phyloP scores from a whole-genome alignment of 371 early-diverging fungal genomes.

The Ecytonucleospora hepatopenaei region DNA sequence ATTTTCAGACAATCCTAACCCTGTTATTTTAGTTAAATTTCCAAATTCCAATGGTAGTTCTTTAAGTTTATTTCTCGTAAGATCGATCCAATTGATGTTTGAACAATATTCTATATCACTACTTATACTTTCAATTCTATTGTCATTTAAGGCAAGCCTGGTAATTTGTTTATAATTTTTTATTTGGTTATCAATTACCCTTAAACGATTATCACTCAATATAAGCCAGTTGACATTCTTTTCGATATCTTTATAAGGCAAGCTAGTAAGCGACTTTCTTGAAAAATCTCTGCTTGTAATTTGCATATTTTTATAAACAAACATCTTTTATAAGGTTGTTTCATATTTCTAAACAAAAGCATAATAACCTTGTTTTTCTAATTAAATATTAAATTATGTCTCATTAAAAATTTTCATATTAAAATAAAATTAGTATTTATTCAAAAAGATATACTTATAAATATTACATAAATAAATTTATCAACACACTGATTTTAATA shows the following conservation, averaged over 20 bases:
- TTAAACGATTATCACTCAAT: slow-evolving; percentile 54
- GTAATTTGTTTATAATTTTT: slow-evolving; percentile 40
- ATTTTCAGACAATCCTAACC: slow-evolving; percentile 46
- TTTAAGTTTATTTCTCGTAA: slow-evolving; percentile 54
- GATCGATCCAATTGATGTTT: slow-evolving; percentile 56
- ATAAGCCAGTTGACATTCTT: slow-evolving; percentile 52
- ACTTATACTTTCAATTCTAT: slow-evolving; percentile 47
- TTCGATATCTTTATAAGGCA: slow-evolving; percentile 31
- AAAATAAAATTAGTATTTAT: neutral
- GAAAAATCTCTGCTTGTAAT: slow-evolving; percentile 30
- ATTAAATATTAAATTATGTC: neutral
- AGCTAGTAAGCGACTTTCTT: slow-evolving; percentile 19
- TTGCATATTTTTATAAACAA: slow-evolving; percentile 32
- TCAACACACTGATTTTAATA: neutral
- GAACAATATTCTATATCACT: slow-evolving; percentile 37
- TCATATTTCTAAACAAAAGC: neutral
- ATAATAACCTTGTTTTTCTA: neutral
- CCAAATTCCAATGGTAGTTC: slow-evolving; percentile 17
- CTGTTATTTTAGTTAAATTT: slow-evolving; percentile 7
- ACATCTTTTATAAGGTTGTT: slow-evolving; percentile 21
- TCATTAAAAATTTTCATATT: neutral
- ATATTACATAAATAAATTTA: neutral
- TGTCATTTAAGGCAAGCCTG: slow-evolving; percentile 57
- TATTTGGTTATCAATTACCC: slow-evolving; percentile 43
- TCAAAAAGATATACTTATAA: neutral